phyloP scores from a whole-genome alignment of 306 rosid species.

The Begonia masoniana region DNA sequence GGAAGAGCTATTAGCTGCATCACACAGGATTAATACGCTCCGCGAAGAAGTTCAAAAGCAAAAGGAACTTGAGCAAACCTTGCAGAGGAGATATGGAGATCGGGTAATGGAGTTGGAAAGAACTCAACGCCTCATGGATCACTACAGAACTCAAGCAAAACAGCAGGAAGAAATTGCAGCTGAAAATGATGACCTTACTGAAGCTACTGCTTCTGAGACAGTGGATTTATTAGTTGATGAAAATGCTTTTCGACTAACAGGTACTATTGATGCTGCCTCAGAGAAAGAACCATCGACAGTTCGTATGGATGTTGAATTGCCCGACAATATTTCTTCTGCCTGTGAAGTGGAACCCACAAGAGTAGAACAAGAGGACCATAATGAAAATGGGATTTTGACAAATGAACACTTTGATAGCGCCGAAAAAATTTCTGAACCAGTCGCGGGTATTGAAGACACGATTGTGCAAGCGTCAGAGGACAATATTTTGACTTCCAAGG shows the following conservation, averaged over 20 bases:
- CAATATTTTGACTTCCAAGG: too few species aligned
- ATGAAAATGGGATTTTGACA: too few species aligned
- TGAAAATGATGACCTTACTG: conserved; percentile 14
- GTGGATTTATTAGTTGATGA: conserved; percentile 15
- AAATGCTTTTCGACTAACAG: conserved; percentile 19
- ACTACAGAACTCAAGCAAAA: conserved; percentile 30
- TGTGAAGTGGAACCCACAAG: too few species aligned
- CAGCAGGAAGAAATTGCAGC: conserved; percentile 40
- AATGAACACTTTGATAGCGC: too few species aligned
- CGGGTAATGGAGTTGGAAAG: conserved; percentile 41
- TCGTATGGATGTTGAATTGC: not conserved
- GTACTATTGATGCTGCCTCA: not conserved
- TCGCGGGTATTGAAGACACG: too few species aligned
- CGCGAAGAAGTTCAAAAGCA: conserved; percentile 77
- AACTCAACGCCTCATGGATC: conserved; percentile 31
- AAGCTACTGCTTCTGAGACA: conserved; percentile 10
- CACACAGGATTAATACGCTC: conserved; percentile 56
- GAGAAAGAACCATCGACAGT: not conserved
- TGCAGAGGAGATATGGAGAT: conserved; percentile 61
- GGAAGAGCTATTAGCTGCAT: conserved; percentile 74
- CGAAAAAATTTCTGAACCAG: too few species aligned
- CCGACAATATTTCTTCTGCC: not conserved
- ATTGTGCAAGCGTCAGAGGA: too few species aligned
- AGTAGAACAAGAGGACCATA: too few species aligned
- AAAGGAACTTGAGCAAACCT: conserved; percentile 65